A percentile compares a stretch with the other conserved stretches of the same genome.
These are phyloP conservation scores for Trametes versicolor DNA, from an alignment of 1,284 basidiomycete genomes.

Conservation along the genomic window DNA sequence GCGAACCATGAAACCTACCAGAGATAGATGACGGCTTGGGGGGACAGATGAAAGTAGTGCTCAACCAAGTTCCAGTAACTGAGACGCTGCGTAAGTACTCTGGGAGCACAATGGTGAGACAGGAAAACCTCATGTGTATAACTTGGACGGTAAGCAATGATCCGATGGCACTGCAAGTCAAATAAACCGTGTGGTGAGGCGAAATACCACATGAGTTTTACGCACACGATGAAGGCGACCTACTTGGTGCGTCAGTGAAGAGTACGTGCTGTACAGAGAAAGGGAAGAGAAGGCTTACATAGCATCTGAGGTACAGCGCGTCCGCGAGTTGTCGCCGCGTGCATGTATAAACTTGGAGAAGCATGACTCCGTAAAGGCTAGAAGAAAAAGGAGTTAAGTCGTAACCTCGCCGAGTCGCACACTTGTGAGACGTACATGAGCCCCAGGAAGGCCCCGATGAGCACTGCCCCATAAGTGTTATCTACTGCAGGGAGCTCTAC, in stretches of 20 bases:
- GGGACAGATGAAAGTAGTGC: conserved; percentile 8
- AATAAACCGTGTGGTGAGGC: no score
- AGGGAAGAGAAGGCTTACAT: conserved; percentile 3
- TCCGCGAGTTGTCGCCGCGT: conserved; percentile 10
- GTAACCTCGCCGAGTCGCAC: not conserved
- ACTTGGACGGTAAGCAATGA: not conserved
- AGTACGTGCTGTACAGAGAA: not conserved
- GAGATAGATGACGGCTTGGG: no score
- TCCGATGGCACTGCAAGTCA: not conserved
- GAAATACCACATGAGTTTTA: no score
- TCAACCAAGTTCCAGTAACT: conserved; percentile 19
- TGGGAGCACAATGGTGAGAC: not conserved
- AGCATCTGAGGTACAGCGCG: not conserved
- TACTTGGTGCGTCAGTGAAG: not conserved
- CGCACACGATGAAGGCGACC: not conserved
- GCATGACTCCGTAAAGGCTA: conserved; percentile 20
- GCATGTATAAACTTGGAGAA: conserved; percentile 20
- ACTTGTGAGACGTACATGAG: conserved; percentile 10
- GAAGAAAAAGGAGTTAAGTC: not conserved
- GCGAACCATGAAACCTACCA: no score
- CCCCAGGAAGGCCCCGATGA: conserved; percentile 23
- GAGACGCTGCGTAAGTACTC: not conserved
- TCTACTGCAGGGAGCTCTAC: conserved; percentile 1
- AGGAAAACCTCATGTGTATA: not conserved
- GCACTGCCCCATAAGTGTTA: conserved; percentile 20